These are phyloP conservation scores for Botrytis deweyae DNA, from an alignment of 2,329 filamentous ascomycete genomes.

Conservation along the genomic window DNA sequence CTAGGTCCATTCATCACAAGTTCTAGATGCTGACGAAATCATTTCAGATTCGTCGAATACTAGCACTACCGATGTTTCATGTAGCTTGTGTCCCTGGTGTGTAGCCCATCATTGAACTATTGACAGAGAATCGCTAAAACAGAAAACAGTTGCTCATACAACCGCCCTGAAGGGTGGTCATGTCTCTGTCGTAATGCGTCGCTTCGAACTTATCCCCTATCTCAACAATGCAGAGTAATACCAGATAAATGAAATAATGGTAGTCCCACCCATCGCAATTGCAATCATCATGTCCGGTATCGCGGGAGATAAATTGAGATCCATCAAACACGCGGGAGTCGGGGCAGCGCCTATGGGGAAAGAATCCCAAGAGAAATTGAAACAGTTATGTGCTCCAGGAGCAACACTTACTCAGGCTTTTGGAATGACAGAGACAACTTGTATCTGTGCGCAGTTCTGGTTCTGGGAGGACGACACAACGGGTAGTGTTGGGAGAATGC, in stretches of 20 bases:
- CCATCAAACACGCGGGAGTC: slow-evolving; percentile 45
- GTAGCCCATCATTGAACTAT: not conserved
- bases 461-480: slow-evolving; percentile 52
- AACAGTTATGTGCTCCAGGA: slow-evolving; percentile 42
- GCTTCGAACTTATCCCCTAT: slow-evolving; percentile 73
- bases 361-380: slow-evolving; percentile 43
- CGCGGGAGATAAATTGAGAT: slow-evolving; percentile 52
- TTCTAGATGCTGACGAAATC: not conserved
- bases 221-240: slow-evolving; percentile 65
- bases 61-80: slow-evolving; percentile 53
- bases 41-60: slow-evolving; percentile 50
- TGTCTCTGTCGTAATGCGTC: slow-evolving; percentile 58
- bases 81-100: slow-evolving; percentile 67
- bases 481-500: slow-evolving; percentile 48
- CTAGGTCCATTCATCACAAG: slow-evolving; percentile 36
- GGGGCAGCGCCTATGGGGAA: slow-evolving; percentile 51
- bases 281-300: slow-evolving; percentile 47
- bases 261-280: slow-evolving; percentile 76
- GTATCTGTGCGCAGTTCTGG: slow-evolving; percentile 30
- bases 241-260: slow-evolving; percentile 62
- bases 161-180: slow-evolving; percentile 38
- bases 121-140: not conserved
- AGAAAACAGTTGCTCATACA: slow-evolving; percentile 63
- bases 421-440: slow-evolving; percentile 52
- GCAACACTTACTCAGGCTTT: slow-evolving; percentile 50